A percentile compares a stretch with the other conserved stretches of the same genome.
Evolutionary conservation across 306 rosid genomes (phyloP).

Genomic region (Inga leiocalycina): DNA sequence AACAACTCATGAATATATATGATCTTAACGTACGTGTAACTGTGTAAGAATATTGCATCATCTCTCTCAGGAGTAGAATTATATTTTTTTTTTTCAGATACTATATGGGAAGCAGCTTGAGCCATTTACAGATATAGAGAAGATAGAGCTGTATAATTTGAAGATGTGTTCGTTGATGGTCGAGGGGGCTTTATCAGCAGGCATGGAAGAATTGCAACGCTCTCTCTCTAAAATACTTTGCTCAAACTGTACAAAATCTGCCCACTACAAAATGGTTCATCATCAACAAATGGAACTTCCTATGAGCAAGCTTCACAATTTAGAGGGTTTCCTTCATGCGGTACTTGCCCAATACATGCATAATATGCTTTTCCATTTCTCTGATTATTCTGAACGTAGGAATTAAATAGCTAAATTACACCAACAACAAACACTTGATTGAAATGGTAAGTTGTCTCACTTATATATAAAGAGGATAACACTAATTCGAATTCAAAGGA

Average conservation of each 20-base stretch:
- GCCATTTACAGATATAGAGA: slow-evolving; percentile 55
- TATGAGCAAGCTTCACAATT: slow-evolving; percentile 71
- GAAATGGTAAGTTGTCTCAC: too few species aligned
- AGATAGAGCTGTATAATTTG: slow-evolving; percentile 52
- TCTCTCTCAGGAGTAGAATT: too few species aligned
- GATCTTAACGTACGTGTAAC: too few species aligned
- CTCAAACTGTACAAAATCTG: slow-evolving; percentile 54
- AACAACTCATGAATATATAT: too few species aligned
- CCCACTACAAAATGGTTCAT: slow-evolving; percentile 69
- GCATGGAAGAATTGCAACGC: slow-evolving; percentile 89
- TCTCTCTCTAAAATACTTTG: slow-evolving; percentile 79
- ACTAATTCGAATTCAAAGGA: accelerated
- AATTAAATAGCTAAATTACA: too few species aligned
- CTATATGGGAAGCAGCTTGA: slow-evolving; percentile 71
- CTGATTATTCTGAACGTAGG: neutral
- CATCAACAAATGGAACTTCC: slow-evolving; percentile 79
- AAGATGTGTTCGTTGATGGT: slow-evolving; percentile 84
- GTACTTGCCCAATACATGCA: neutral
- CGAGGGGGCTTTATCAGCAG: slow-evolving; percentile 89
- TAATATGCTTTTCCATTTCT: slow-evolving; percentile 24
- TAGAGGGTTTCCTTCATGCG: slow-evolving; percentile 58
- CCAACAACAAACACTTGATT: too few species aligned
- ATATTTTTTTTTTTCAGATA: slow-evolving; percentile 47
- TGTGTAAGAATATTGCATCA: too few species aligned
- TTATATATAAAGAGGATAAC: too few species aligned